Conservation (phyloP, 208 protist genomes). For the Leishmania aethiopica region DNA sequence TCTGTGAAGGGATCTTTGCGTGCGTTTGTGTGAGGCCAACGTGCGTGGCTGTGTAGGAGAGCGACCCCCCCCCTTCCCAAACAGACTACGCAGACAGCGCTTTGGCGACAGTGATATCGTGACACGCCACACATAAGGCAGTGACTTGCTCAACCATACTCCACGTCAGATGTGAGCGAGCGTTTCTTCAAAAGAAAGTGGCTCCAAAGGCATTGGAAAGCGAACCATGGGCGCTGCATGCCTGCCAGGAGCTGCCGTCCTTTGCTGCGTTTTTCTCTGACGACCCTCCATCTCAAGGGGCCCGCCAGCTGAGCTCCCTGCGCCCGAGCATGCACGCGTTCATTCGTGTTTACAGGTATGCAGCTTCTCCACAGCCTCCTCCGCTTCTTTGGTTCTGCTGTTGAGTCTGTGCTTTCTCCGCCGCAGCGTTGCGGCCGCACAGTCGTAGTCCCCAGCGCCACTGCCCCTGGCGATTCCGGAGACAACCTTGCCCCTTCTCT, state of each 20-base stretch:
- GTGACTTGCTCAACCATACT: background rate
- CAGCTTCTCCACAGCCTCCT: background rate
- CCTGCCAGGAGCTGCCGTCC: background rate
- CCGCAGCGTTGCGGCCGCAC: rapidly evolving
- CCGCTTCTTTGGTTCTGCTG: background rate
- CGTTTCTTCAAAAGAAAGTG: too few relatives aligned
- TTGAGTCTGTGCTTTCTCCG: background rate
- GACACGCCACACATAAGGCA: background rate
- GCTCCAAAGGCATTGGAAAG: too few relatives aligned
- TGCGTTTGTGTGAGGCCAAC: background rate
- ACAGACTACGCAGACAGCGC: background rate
- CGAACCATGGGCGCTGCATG: background rate
- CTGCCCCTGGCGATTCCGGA: too few relatives aligned
- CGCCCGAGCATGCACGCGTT: background rate
- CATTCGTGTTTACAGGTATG: background rate
- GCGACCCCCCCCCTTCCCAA: too few relatives aligned
- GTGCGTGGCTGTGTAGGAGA: background rate
- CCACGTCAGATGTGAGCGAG: too few relatives aligned
- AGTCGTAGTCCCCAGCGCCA: too few relatives aligned
- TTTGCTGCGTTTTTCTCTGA: background rate
- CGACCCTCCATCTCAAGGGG: background rate
- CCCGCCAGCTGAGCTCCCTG: background rate
- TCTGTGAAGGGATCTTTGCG: background rate
- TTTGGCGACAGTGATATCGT: background rate
- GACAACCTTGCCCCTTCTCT: too few relatives aligned